Conservation (phyloP, 2,329 filamentous ascomycete genomes). For the Lasiodiplodia gonubiensis region DNA sequence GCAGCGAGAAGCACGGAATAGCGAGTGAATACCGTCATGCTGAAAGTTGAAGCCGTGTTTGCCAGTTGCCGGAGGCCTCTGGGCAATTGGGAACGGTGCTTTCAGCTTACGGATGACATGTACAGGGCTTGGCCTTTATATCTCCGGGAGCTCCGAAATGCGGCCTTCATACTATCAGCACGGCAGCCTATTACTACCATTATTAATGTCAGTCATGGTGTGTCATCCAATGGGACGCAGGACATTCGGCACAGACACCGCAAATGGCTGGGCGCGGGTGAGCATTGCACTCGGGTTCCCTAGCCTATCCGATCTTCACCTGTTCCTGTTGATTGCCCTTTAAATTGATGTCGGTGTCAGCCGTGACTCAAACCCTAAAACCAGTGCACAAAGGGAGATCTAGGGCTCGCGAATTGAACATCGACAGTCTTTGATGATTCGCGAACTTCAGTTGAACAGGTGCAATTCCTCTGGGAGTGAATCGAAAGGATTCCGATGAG, state of each 20-base stretch:
- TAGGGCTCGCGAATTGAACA: background rate
- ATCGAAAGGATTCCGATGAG: background rate
- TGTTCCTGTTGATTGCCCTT: slow-evolving; percentile 19
- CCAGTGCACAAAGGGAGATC: slow-evolving; percentile 1
- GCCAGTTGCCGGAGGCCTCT: too few relatives aligned
- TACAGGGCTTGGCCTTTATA: background rate
- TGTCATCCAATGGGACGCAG: slow-evolving; percentile 2
- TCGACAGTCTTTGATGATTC: background rate
- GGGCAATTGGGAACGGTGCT: background rate
- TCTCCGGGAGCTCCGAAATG: background rate
- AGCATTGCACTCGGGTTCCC: background rate
- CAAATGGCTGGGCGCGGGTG: background rate
- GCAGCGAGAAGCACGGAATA: background rate
- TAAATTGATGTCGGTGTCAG: background rate
- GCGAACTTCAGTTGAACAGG: too few relatives aligned
- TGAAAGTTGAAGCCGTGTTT: background rate
- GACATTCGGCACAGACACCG: background rate
- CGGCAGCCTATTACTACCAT: background rate
- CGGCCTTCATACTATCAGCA: background rate
- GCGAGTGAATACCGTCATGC: background rate
- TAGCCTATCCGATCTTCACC: slow-evolving; percentile 23
- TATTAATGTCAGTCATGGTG: background rate
- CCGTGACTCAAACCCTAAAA: slow-evolving; percentile 4
- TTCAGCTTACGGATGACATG: background rate
- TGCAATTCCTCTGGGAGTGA: too few relatives aligned